Percentiles rank a stretch among this genome's conserved stretches.
These are phyloP conservation scores for Durusdinium trenchii DNA, from an alignment of 73 alveolate species.

Conservation along the genomic window DNA sequence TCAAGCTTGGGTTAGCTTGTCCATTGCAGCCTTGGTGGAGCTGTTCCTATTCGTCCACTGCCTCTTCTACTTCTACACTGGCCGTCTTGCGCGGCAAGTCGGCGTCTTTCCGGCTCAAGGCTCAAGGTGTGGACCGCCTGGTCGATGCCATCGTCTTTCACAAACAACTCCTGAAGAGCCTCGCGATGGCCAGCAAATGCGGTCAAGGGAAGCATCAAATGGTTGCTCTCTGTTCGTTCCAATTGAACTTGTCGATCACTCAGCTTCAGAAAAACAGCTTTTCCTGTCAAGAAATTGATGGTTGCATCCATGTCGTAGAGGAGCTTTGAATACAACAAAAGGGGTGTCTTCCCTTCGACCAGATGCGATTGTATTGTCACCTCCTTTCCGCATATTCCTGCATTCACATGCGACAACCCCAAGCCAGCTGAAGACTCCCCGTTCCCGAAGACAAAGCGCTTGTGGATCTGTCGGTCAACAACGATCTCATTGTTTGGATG, in stretches of 20 bases:
- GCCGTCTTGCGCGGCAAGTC: not conserved
- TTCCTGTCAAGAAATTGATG: conserved; percentile 12
- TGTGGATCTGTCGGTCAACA: conserved; percentile 47
- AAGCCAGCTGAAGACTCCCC: not conserved
- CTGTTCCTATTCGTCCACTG: conserved; percentile 25
- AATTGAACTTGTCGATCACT: not conserved
- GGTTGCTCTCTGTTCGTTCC: not conserved
- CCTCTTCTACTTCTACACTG: not conserved
- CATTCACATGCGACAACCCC: conserved; percentile 35
- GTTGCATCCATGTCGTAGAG: conserved; percentile 74
- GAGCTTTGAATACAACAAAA: conserved; percentile 18
- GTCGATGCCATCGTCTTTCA: not conserved
- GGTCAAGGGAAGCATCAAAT: conserved; percentile 12
- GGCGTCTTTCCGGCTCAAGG: not conserved
- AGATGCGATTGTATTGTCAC: conserved; percentile 15
- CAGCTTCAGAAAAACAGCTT: not conserved
- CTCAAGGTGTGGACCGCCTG: not conserved
- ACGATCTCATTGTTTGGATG: conserved; percentile 9
- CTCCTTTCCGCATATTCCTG: conserved; percentile 39
- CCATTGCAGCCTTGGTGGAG: conserved; percentile 76
- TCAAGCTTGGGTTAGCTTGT: not conserved
- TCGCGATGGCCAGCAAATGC: conserved; percentile 42
- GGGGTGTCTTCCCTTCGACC: conserved; percentile 42
- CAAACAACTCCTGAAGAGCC: not conserved
- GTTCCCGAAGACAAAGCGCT: conserved; percentile 31